phyloP scores from a whole-genome alignment of 192 early-diverging fungal genomes.

The Allomyces macrogynus region DNA sequence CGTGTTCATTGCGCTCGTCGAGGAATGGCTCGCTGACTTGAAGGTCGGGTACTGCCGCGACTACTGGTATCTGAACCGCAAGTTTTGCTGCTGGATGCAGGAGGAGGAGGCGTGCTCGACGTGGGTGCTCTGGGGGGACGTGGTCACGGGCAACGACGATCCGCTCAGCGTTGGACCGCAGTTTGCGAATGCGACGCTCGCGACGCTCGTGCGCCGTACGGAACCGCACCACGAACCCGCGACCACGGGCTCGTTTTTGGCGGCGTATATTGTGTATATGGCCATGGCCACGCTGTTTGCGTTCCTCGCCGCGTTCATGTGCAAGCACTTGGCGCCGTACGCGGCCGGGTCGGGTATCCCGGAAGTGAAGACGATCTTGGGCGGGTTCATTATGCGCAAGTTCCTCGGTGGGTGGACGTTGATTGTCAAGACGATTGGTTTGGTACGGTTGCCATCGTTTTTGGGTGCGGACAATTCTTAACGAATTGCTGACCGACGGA shows the following conservation, averaged over 20 bases:
- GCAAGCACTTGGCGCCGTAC: conserved; percentile 58
- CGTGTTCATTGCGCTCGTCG: conserved; percentile 69
- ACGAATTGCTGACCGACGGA: no score
- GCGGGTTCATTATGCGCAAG: conserved; percentile 81
- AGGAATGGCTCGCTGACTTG: conserved; percentile 78
- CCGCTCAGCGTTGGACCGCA: neutral
- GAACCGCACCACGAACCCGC: no score
- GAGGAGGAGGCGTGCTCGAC: conserved; percentile 37
- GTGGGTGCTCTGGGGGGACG: conserved; percentile 55
- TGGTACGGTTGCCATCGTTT: conserved; percentile 25
- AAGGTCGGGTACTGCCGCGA: conserved; percentile 61
- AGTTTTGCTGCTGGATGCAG: conserved; percentile 71
- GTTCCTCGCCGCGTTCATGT: conserved; percentile 45
- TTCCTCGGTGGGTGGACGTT: conserved; percentile 82
- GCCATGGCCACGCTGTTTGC: conserved; percentile 36
- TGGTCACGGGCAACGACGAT: conserved; percentile 6
- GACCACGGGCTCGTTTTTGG: neutral
- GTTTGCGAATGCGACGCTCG: neutral
- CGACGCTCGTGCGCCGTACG: no score
- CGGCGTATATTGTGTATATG: neutral
- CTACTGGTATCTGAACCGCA: conserved; percentile 77
- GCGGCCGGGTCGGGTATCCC: conserved; percentile 89
- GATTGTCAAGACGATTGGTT: conserved; percentile 72
- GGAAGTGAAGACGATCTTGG: conserved; percentile 85
- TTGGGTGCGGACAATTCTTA: neutral